A percentile compares a stretch with the other conserved stretches of the same genome.
These are phyloP conservation scores for Kokia cookei DNA, from an alignment of 441 rosid species.

Conservation along the genomic window DNA sequence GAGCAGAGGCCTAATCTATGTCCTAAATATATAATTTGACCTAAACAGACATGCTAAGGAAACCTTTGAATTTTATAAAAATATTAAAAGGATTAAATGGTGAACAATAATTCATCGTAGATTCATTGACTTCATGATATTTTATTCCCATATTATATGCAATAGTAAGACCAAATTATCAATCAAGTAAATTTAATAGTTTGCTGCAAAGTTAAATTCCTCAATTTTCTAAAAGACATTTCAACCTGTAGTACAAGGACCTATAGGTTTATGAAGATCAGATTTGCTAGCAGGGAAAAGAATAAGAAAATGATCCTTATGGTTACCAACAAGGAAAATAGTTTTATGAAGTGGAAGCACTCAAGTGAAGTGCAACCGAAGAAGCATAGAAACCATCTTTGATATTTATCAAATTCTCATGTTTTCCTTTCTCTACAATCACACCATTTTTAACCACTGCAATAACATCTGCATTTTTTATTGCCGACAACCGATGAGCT, in stretches of 20 bases:
- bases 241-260: no score
- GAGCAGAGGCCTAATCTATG: neutral
- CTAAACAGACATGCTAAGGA: neutral
- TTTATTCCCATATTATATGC: no score
- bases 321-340: neutral
- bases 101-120: no score
- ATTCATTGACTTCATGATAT: no score
- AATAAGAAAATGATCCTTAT: neutral
- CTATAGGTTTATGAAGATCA: neutral
- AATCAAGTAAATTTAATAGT: no score
- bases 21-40: neutral
- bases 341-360: slow-evolving; percentile 15
- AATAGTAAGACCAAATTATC: no score
- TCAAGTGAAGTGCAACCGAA: slow-evolving; percentile 33
- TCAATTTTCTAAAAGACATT: no score
- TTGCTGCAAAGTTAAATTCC: no score
- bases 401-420: slow-evolving; percentile 29
- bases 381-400: slow-evolving; percentile 41
- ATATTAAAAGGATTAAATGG: neutral
- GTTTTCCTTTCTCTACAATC: slow-evolving; percentile 43
- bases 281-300: neutral
- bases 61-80: neutral
- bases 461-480: slow-evolving; percentile 32
- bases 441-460: slow-evolving; percentile 38
- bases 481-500: slow-evolving; percentile 42